Conservation (phyloP, 2,329 filamentous ascomycete genomes). For the Rhynchosporium graminicola region DNA sequence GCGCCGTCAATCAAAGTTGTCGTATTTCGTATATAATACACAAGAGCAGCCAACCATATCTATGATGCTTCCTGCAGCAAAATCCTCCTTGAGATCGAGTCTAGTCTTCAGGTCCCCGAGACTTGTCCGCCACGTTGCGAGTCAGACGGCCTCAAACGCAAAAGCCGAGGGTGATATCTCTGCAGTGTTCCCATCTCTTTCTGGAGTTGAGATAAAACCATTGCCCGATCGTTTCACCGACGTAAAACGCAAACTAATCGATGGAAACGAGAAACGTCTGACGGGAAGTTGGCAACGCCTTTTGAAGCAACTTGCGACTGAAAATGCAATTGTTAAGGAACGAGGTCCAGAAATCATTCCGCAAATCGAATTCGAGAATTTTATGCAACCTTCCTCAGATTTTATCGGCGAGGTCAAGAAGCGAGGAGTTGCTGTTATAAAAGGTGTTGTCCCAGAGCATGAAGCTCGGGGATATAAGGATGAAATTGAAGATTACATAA, state of each 20-base stretch:
- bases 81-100: constrained; percentile 9
- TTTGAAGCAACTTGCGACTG: constrained; percentile 46
- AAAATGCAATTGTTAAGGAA: constrained; percentile 50
- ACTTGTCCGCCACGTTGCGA: constrained; percentile 44
- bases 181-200: constrained; percentile 61
- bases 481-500: constrained; percentile 65
- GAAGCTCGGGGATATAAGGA: constrained; percentile 67
- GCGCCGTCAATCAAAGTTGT: not conserved
- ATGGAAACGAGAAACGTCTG: constrained; percentile 51
- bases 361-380: constrained; percentile 50
- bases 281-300: constrained; percentile 52
- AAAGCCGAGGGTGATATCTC: constrained; percentile 61
- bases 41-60: not conserved
- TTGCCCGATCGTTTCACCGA: constrained; percentile 58
- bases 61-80: constrained; percentile 27
- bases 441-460: constrained; percentile 62
- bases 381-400: constrained; percentile 35
- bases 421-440: constrained; percentile 52
- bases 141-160: constrained; percentile 5
- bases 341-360: constrained; percentile 54
- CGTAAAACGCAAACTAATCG: constrained; percentile 55
- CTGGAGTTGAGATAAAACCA: constrained; percentile 47
- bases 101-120: constrained; percentile 41
- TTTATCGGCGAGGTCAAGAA: constrained; percentile 30
- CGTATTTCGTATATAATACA: not conserved